These are phyloP conservation scores for Tieghemostelium lacteum DNA, from an alignment of 78 protist genomes.

Conservation along the genomic window DNA sequence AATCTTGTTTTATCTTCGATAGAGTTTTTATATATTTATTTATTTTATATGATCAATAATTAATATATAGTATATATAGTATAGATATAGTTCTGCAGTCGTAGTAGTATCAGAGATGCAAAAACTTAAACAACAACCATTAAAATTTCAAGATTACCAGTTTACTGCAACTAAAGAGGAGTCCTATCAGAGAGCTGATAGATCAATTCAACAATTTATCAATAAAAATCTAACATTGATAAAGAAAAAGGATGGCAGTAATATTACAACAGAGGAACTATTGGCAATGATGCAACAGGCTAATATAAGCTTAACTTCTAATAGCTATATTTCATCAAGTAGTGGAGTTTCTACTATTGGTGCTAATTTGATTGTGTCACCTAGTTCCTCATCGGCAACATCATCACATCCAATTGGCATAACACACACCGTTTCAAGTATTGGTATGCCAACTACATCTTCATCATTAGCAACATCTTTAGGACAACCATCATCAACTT, in stretches of 20 bases:
- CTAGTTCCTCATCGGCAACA: too few species aligned
- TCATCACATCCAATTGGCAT: not conserved
- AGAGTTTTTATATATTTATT: too few species aligned
- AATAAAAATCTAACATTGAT: constrained; percentile 16
- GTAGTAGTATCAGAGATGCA: not conserved
- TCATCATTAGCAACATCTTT: not conserved
- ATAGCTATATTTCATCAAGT: too few species aligned
- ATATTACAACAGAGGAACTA: constrained; percentile 38
- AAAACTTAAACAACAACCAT: constrained; percentile 5
- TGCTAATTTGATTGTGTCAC: too few species aligned
- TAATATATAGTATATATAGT: too few species aligned
- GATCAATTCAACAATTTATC: constrained; percentile 33
- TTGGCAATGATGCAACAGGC: constrained; percentile 5
- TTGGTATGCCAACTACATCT: not conserved
- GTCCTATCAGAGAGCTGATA: constrained; percentile 33
- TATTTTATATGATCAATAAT: too few species aligned
- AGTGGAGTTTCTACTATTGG: too few species aligned
- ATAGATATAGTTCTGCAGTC: too few species aligned
- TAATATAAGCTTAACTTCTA: constrained; percentile 4
- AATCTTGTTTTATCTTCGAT: too few species aligned
- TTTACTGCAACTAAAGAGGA: constrained; percentile 69
- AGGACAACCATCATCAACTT: not conserved
- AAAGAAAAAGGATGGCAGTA: constrained; percentile 71
- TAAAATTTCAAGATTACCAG: constrained; percentile 70
- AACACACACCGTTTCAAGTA: constrained; percentile 59